phyloP scores from a whole-genome alignment of 23 red algal genomes.

The Agarophyton chilense region DNA sequence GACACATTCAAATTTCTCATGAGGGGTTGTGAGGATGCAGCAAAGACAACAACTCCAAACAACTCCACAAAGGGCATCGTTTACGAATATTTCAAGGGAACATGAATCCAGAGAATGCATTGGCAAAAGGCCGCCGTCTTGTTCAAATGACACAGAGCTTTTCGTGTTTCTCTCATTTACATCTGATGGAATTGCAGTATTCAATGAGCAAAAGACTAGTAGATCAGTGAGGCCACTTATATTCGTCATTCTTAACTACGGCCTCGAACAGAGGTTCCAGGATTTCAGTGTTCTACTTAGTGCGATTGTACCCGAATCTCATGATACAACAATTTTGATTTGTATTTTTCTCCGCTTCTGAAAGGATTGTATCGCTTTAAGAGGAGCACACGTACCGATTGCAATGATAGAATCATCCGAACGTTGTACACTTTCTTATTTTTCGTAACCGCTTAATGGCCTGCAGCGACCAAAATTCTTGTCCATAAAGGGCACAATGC shows the following conservation, averaged over 20 bases:
- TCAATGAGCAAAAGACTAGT: not conserved
- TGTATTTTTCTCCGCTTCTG: not conserved
- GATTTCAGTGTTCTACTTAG: not conserved
- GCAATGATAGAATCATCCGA: not conserved
- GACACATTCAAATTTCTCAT: not conserved
- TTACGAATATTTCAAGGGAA: not conserved
- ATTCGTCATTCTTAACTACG: not conserved
- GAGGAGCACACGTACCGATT: not conserved
- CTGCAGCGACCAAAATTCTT: constrained; percentile 14
- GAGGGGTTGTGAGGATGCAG: not conserved
- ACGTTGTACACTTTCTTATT: not conserved
- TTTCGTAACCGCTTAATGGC: constrained; percentile 1
- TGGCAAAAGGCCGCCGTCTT: not conserved
- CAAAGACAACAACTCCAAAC: not conserved
- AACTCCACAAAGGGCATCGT: not conserved
- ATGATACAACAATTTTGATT: not conserved
- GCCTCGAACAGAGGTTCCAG: not conserved
- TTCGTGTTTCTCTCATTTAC: constrained; percentile 1
- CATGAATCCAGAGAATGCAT: not conserved
- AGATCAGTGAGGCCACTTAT: constrained; percentile 9
- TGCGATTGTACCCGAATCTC: not conserved
- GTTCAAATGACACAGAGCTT: not conserved
- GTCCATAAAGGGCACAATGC: constrained; percentile 2
- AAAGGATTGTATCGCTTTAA: not conserved
- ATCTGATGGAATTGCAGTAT: not conserved